Percentiles rank a stretch among this genome's conserved stretches.
These are phyloP conservation scores for Picocystis sp. DNA, from an alignment of 163 green algal species.

Conservation along the genomic window DNA sequence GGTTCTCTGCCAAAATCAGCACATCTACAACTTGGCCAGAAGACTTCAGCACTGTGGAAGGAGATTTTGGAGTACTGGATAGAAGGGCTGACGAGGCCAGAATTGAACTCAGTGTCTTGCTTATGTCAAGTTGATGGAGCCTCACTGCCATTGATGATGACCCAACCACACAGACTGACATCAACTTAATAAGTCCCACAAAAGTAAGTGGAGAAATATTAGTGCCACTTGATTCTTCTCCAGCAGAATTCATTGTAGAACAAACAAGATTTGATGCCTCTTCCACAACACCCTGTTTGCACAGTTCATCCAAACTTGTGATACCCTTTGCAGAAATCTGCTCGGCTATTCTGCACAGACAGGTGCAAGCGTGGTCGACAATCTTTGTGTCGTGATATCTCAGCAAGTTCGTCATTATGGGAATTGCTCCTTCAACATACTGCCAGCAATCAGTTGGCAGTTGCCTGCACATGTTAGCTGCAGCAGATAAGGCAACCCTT, in stretches of 20 bases:
- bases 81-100: slow-evolving; percentile 50
- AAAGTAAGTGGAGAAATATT: too few relatives aligned
- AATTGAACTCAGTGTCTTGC: slow-evolving; percentile 38
- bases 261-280: too few relatives aligned
- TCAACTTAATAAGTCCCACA: slow-evolving; percentile 56
- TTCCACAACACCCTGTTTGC: too few relatives aligned
- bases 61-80: slow-evolving; percentile 7
- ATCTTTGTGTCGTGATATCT: slow-evolving; percentile 55
- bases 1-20: slow-evolving; percentile 39
- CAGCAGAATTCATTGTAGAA: too few relatives aligned
- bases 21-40: slow-evolving; percentile 71
- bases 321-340: slow-evolving; percentile 4
- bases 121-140: slow-evolving; percentile 22
- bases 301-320: too few relatives aligned
- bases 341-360: slow-evolving; percentile 62
- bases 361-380: slow-evolving; percentile 70
- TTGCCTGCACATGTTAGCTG: slow-evolving; percentile 69
- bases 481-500: slow-evolving; percentile 66
- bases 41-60: slow-evolving; percentile 42
- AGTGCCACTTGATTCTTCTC: too few relatives aligned
- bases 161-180: slow-evolving; percentile 49
- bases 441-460: slow-evolving; percentile 30
- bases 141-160: slow-evolving; percentile 29
- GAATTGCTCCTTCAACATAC: slow-evolving; percentile 45
- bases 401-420: slow-evolving; percentile 70